phyloP scores from a whole-genome alignment of 495 filamentous ascomycete species.

The Pseudevernia furfuracea region DNA sequence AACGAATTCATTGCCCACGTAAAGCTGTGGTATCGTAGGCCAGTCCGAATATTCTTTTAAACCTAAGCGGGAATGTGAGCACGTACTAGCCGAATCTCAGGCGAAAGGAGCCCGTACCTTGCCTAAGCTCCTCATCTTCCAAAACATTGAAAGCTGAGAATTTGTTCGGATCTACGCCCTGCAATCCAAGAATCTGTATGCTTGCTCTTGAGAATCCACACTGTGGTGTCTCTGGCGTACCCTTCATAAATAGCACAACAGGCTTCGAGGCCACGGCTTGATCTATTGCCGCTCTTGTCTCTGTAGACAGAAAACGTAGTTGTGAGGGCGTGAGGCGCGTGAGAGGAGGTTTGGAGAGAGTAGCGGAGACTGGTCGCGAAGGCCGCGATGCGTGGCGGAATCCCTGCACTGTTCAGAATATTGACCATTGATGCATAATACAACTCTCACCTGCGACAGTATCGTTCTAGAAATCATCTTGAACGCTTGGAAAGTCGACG shows the following conservation, averaged over 20 bases:
- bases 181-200: slow-evolving; percentile 87
- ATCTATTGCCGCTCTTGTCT: slow-evolving; percentile 73
- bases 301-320: slow-evolving; percentile 64
- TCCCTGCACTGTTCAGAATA: slow-evolving; percentile 27
- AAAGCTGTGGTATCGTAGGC: slow-evolving; percentile 97
- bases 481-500: not conserved
- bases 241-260: slow-evolving; percentile 98
- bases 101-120: slow-evolving; percentile 51
- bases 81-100: slow-evolving; percentile 1
- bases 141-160: slow-evolving; percentile 96
- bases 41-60: slow-evolving; percentile 99
- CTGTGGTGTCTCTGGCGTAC: slow-evolving; percentile 93
- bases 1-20: slow-evolving; percentile 90
- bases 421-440: not conserved
- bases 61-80: slow-evolving; percentile 43
- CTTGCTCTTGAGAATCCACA: slow-evolving; percentile 94
- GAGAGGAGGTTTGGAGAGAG: slow-evolving; percentile 25
- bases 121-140: slow-evolving; percentile 77
- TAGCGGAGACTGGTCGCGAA: slow-evolving; percentile 18
- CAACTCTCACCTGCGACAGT: slow-evolving; percentile 31
- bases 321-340: slow-evolving; percentile 32
- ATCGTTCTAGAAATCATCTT: slow-evolving; percentile 37
- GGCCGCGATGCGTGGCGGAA: slow-evolving; percentile 33
- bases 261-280: slow-evolving; percentile 76
- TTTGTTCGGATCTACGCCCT: slow-evolving; percentile 93